Base-by-base conservation (phyloP, 805 yeast species). In the Starmera pachycereana region DNA sequence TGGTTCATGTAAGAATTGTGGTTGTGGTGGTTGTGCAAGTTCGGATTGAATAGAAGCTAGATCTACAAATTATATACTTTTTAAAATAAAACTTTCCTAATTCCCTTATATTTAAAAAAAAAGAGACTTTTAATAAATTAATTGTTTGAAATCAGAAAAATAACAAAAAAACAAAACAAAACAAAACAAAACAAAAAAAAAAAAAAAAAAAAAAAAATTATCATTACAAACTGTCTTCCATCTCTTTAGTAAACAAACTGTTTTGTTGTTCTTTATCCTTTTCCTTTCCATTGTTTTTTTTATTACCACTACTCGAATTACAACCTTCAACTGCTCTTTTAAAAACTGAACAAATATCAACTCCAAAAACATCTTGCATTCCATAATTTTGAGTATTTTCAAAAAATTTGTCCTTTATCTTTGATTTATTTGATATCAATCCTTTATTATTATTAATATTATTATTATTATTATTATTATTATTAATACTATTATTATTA, bases 11-110 rank as follows among this genome's bases (percentile, higher is more conserved):
- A 69, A 81, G 6, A 82, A 79, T 28, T 86, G 95, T 65, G 96
- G 96, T 0, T 86, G 96, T 51, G 64, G 70, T 44, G 95, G 95
- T 6, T 86, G 96, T 56, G 74, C 90, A 3, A 81, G 88, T 52
- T 69, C 76, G 14, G 92, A 83, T 54, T 84, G 53, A 59, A 14
- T 16, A 7, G 9, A 6, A 22, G 25, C 7, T 22, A 22, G 25
- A 6, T 22, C n/a, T n/a, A n/a, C n/a, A 22, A 22, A 22, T 22
- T 22, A 7, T 4, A 22, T 22, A 22, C 25, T n/a, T n/a, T n/a
- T n/a, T n/a, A n/a, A n/a, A n/a, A n/a, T n/a, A n/a, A n/a, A n/a
- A n/a, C n/a, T 22, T 22, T 22, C 25, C 25, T 22, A 22, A 6
- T 22, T 22, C 25, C 25, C 25, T 22, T 22, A 22, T 22, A 22